Percentiles rank a stretch among this genome's conserved stretches.
phyloP scores from a whole-genome alignment of 441 rosid genomes.

The Arabidopsis lyrata region DNA sequence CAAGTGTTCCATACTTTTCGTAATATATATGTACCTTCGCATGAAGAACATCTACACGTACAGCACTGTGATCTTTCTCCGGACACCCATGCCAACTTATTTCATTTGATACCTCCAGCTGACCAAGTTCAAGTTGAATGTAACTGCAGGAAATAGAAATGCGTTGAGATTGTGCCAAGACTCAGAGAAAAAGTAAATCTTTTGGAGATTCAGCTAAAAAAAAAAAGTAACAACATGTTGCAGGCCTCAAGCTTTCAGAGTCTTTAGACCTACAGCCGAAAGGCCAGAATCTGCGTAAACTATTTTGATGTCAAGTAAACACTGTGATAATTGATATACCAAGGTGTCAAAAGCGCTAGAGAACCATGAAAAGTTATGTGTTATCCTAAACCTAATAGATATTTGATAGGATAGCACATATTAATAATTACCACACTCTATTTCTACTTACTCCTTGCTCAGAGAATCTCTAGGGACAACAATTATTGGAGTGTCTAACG shows the following conservation, averaged over 20 bases:
- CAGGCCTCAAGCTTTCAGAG: slow-evolving; percentile 26
- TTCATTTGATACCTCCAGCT: slow-evolving; percentile 89
- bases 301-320: slow-evolving; percentile 30
- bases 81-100: slow-evolving; percentile 94
- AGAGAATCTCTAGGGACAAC: slow-evolving; percentile 87
- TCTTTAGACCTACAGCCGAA: slow-evolving; percentile 24
- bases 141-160: slow-evolving; percentile 63
- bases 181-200: slow-evolving; percentile 22
- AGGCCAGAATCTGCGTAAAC: slow-evolving; percentile 12
- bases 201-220: slow-evolving; percentile 26
- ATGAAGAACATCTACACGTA: slow-evolving; percentile 94
- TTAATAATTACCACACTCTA: slow-evolving; percentile 26
- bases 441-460: slow-evolving; percentile 85
- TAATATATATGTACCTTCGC: slow-evolving; percentile 70
- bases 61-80: slow-evolving; percentile 91
- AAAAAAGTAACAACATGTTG: slow-evolving; percentile 17
- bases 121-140: slow-evolving; percentile 95
- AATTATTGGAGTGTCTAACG: slow-evolving; percentile 93
- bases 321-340: slow-evolving; percentile 11
- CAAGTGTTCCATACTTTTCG: slow-evolving; percentile 24
- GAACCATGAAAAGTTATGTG: slow-evolving; percentile 26
- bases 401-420: slow-evolving; percentile 21
- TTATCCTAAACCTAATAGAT: slow-evolving; percentile 22
- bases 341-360: slow-evolving; percentile 14
- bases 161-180: slow-evolving; percentile 29